A percentile compares a stretch with the other conserved stretches of the same genome.
Evolutionary conservation across 164 flowering plant species (phyloP).

Genomic region (Magnolia kwangsiensis): DNA sequence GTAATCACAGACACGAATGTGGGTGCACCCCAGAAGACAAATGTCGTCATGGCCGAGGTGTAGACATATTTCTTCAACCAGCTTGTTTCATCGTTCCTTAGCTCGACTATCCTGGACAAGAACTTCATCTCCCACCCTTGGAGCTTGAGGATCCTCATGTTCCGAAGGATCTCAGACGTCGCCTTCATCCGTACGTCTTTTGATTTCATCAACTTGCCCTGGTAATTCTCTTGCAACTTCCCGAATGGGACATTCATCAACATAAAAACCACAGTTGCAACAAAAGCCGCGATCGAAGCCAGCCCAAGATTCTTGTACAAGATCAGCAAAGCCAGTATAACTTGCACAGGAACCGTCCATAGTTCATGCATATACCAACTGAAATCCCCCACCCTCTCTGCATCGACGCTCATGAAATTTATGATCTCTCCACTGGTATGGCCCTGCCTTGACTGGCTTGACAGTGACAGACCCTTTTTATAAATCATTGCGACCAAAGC

Average conservation of each 20-base stretch:
- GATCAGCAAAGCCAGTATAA: slow-evolving; percentile 47
- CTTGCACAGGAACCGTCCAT: slow-evolving; percentile 62
- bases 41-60: slow-evolving; percentile 35
- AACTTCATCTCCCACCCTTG: slow-evolving; percentile 84
- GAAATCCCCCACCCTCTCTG: slow-evolving; percentile 56
- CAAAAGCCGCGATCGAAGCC: slow-evolving; percentile 49
- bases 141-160: slow-evolving; percentile 83
- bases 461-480: slow-evolving; percentile 56
- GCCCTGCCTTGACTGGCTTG: slow-evolving; percentile 54
- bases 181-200: slow-evolving; percentile 74
- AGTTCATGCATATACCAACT: slow-evolving; percentile 66
- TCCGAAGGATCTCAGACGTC: slow-evolving; percentile 65
- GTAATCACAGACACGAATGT: slow-evolving; percentile 58
- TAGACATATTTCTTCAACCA: slow-evolving; percentile 61
- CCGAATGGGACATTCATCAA: slow-evolving; percentile 56
- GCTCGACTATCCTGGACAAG: slow-evolving; percentile 48
- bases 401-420: slow-evolving; percentile 74
- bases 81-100: slow-evolving; percentile 48
- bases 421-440: slow-evolving; percentile 69
- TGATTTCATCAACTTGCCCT: slow-evolving; percentile 55
- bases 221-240: slow-evolving; percentile 42
- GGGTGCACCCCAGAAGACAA: slow-evolving; percentile 64
- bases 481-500: slow-evolving; percentile 50
- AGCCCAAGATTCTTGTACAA: slow-evolving; percentile 66
- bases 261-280: slow-evolving; percentile 53